Percentiles rank a stretch among this genome's conserved stretches.
Evolutionary conservation across 441 rosid species (phyloP).

Genomic region (Erodium trifolium): DNA sequence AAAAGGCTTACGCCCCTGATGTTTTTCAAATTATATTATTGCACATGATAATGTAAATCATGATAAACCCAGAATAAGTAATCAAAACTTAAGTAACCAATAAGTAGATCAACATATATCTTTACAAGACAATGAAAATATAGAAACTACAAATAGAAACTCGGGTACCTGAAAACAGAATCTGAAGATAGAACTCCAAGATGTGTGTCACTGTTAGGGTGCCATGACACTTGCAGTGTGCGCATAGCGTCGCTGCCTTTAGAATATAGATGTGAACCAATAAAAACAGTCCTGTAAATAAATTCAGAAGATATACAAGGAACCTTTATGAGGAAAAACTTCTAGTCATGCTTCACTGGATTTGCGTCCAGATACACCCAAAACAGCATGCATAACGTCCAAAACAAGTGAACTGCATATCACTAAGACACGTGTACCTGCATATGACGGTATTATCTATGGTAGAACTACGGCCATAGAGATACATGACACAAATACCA

Average conservation of each 20-base stretch:
- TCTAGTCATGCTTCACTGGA: slow-evolving; percentile 1
- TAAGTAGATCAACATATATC: not conserved
- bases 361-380: not conserved
- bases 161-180: slow-evolving; percentile 74
- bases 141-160: slow-evolving; percentile 2
- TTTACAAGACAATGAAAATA: not conserved
- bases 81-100: not conserved
- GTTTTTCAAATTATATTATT: not conserved
- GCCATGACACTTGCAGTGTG: slow-evolving; percentile 66
- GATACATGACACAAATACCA: slow-evolving; percentile 63
- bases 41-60: not conserved
- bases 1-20: too few relatives aligned
- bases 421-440: slow-evolving; percentile 41
- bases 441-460: slow-evolving; percentile 48
- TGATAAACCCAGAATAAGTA: not conserved
- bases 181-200: slow-evolving; percentile 86
- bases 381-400: not conserved
- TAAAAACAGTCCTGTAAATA: slow-evolving; percentile 53
- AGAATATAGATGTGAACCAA: slow-evolving; percentile 47
- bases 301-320: not conserved
- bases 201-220: slow-evolving; percentile 80
- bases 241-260: slow-evolving; percentile 46
- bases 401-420: not conserved
- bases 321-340: slow-evolving; percentile 7
- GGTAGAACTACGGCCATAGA: slow-evolving; percentile 59